Evolutionary conservation across 202 grass and related monocot genomes (phyloP), one percentile per base, ranked within the genome.

Genomic region (Alloteropsis angusta): DNA sequence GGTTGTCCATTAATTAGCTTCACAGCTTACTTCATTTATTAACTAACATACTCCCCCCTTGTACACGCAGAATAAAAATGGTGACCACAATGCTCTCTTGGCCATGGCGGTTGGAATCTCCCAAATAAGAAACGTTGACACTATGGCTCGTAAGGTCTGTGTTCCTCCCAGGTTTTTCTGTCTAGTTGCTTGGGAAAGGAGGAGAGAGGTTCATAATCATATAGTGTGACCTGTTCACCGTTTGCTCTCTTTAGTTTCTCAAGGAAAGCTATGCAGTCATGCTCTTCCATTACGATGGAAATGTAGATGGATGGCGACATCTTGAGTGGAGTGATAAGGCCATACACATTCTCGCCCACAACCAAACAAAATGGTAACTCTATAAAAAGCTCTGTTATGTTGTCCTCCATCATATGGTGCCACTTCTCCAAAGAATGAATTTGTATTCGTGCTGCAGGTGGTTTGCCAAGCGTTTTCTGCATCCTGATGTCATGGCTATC

Each of bases 251-350:
- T 74, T 86, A 94, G 95, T 98, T 98, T 77, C 44, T 94, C 16
- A 86, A 77, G 15, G 92, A 90, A 65, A 94, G 92, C 83, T 89
- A 78, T 66, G 89, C 95, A 11, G 89, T 90, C 72, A 89, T 98
- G 85, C 87, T 98, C 25, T 98, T 98, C 85, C 95, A 98, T 82
- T 98, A 98, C 18, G 95, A 98, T 72, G 92, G 95, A 19, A 93
- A 94, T 74, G 89, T 92, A 16, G 92, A 94, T 76, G 92, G 85
- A 65, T 98, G 95, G 95, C 89, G 42, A 26, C 88, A 88, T 75
- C 87, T 98, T 17, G 77, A 88, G 47, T 98, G 95, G 95, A 92
- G 88, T 59, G 68, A 83, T 52, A 94, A 89, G 84, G 95, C 87
- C 67, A 83, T 98, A 71, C 95, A 98, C 61, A 76, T 98, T 73